phyloP scores from a whole-genome alignment of 2,329 filamentous ascomycete genomes.

The Aspergillus puulaauensis region DNA sequence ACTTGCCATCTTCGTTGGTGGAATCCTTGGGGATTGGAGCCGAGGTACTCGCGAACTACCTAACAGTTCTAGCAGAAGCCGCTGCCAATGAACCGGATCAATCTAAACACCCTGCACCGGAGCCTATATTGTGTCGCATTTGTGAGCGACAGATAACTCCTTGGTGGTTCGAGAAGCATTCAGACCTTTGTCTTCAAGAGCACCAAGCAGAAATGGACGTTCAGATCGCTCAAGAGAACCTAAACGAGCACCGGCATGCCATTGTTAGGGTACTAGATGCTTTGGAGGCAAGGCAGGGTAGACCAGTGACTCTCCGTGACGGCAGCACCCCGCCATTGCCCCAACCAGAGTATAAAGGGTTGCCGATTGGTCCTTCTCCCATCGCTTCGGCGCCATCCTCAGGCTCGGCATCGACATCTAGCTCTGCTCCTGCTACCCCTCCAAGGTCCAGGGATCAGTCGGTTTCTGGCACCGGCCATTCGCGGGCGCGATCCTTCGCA shows the following conservation, averaged over 20 bases:
- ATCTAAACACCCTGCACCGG: constrained; percentile 73
- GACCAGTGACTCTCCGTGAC: constrained; percentile 33
- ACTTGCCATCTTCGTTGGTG: constrained; percentile 83
- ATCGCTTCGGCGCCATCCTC: constrained; percentile 68
- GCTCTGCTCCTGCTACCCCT: constrained; percentile 65
- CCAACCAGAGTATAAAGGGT: constrained; percentile 80
- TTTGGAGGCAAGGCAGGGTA: constrained; percentile 65
- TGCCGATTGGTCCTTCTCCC: constrained; percentile 75
- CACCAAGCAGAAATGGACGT: constrained; percentile 97
- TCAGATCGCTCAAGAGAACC: constrained; percentile 87
- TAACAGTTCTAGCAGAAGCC: constrained; percentile 83
- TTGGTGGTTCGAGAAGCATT: constrained; percentile 99
- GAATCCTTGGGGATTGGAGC: constrained; percentile 93
- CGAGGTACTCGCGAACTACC: constrained; percentile 89
- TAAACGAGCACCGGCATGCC: constrained; percentile 87
- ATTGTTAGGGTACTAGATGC: constrained; percentile 96
- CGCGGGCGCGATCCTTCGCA: constrained; percentile 83
- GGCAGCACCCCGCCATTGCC: constrained; percentile 55
- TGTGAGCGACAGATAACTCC: constrained; percentile 96
- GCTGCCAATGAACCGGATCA: constrained; percentile 72
- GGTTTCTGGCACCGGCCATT: constrained; percentile 69
- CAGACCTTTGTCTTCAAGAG: constrained; percentile 91
- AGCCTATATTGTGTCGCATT: constrained; percentile 88
- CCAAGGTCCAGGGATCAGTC: constrained; percentile 69
- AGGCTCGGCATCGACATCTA: constrained; percentile 68